Evolutionary conservation across 2,329 filamentous ascomycete species (phyloP).

Genomic region (Exophiala oligosperma): DNA sequence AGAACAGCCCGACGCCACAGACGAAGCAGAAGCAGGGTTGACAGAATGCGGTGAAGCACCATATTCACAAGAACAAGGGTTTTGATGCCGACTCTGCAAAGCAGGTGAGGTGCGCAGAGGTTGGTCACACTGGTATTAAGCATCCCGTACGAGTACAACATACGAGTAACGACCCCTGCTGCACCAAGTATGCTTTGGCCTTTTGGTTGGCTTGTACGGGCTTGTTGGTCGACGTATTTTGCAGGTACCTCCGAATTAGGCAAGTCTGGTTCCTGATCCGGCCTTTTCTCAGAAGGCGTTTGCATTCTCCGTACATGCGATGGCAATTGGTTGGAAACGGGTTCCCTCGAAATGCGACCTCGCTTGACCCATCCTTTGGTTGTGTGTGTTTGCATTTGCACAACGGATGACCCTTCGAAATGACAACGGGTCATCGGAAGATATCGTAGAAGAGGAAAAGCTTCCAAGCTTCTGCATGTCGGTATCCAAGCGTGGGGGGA

Average conservation of each 20-base stretch:
- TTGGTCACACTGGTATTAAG: no score
- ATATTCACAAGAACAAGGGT: no score
- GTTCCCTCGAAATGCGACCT: not conserved
- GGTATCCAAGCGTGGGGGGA: conserved; percentile 10
- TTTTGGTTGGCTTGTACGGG: conserved; percentile 21
- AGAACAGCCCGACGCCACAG: not conserved
- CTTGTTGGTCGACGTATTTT: conserved; percentile 17
- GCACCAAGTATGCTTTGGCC: not conserved
- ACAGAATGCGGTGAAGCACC: no score
- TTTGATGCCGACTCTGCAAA: no score
- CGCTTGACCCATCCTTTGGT: no score
- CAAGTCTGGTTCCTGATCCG: conserved; percentile 8
- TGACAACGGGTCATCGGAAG: not conserved
- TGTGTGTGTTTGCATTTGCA: not conserved
- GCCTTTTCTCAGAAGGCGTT: not conserved
- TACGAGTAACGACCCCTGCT: no score
- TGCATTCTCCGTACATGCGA: not conserved
- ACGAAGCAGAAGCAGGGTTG: no score
- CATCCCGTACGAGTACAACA: not conserved
- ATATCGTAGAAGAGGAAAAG: not conserved
- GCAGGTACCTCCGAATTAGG: not conserved
- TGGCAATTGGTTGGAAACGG: not conserved
- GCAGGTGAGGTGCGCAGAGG: no score
- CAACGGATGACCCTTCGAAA: not conserved
- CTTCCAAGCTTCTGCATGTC: not conserved